Evolutionary conservation across 179 eudicot species (phyloP), one percentile per base, ranked within the genome.

Genomic region (Silene noctiflora): DNA sequence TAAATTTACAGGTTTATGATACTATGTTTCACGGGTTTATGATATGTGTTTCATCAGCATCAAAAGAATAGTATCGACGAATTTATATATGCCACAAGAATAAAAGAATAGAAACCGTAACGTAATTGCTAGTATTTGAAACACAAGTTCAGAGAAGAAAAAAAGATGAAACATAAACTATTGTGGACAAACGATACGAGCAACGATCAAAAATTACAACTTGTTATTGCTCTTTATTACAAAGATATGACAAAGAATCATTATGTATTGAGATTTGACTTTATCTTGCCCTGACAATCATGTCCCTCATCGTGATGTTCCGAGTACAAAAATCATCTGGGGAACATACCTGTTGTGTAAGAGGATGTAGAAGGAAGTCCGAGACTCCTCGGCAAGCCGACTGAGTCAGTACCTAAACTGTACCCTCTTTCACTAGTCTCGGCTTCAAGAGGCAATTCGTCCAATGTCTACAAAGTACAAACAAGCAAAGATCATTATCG

Each of bases 391-490:
- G 99, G 99, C 74, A 95, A 87, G 63, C 99, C 97, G 3, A 92
- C 88, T 72, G 91, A 79, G 77, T 91, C 99, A 3, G 79, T 83
- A 74, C 85, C 84, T 76, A 84, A 62, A 75, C 87, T 81, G 85
- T 86, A 86, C 56, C 97, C 96, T 81, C 90, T 91, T 79, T 91
- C 93, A 62, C 89, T 85, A 46, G 90, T 79, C 53, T 89, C 97
- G 6, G 92, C 97, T 78, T 91, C 99, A 71, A 93, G 93, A 10
- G 97, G 99, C 74, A 95, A 84, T 84, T 95, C 97, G 70, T 95
- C 97, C 86, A 95, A 46, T 35, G 96, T 88, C 99, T 95, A 67
- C 73, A 81, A 75, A 74, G 6, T 53, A 53, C 13, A 64, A 59
- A 59, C 21, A 65, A 76, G 71, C 46, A 24, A 72, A 25, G 17